Evolutionary conservation across 1,284 basidiomycete species (phyloP), one percentile per base, ranked within the genome.

Genomic region (Sanghuangporus baumii): DNA sequence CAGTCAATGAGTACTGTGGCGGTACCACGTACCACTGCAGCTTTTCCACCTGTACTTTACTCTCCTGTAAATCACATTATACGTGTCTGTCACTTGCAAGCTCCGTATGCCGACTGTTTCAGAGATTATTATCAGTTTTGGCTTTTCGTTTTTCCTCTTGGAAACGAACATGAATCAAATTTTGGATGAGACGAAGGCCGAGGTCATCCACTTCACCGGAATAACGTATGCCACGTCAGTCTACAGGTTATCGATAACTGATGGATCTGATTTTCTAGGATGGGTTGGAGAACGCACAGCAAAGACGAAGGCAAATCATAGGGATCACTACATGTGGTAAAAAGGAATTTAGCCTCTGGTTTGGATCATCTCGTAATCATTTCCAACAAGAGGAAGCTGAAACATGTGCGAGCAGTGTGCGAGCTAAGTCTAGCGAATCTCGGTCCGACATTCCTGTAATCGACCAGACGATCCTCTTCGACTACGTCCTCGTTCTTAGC

Each of bases 301-400:
- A 51, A 51, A 41, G 16, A 14, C 31, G 23, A 58, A 59, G 57
- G 57, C 57, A 59, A 59, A 59, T 50, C 57, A n/a, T 40, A 12
- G n/a, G 23, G 43, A 58, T 36, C 43, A 20, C 23, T 47, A n/a
- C 23, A 23, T 23, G 46, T n/a, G 46, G 9, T 36, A 51, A 36
- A 51, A 59, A 37, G 47, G 9, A 23, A 59, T 16, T 47, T 59
- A 59, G 48, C 47, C 57, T 59, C 52, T 59, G 38, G 47, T 59
- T 59, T 59, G 38, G 36, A 37, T 36, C 38, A 41, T 59, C 47
- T 51, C 47, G 48, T 51, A 38, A 50, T 38, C 38, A 26, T 34
- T 40, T 26, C 12, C 12, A 41, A 41, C 40, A n/a, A 41, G n/a
- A 41, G 40, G 40, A 41, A n/a, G 40, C 40, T 41, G 11, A 38